Evolutionary conservation across 2,329 filamentous ascomycete species (phyloP), one percentile per base, ranked within the genome.

Genomic region (Pyrenophora graminea): DNA sequence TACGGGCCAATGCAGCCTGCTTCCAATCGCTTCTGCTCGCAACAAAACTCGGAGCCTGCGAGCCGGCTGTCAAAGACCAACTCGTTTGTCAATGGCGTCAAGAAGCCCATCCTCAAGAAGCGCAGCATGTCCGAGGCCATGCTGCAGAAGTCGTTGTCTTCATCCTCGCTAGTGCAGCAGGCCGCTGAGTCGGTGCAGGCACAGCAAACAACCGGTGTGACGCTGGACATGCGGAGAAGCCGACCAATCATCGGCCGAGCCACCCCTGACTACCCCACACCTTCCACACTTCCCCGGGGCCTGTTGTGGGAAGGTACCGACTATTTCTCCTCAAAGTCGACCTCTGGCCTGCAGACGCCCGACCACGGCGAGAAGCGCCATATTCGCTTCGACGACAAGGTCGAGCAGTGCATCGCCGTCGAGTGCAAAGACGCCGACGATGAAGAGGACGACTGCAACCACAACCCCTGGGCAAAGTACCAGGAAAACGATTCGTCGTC

Each of bases 101-200:
- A 92, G 76, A 96, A 96, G 75, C 90, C 92, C 1, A 97, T 97
- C 53, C 76, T 99, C 52, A 97, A 97, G 77, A 97, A 97, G 80
- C 85, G 92, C 59, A 96, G 90, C 73, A 93, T 96, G 81, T 97
- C 93, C 0, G 93, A 97, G 73, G 83, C 95, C 36, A 96, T 97
- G 85, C 82, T 97, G 7, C 91, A 96, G 70, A 84, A 87, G 56
- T 97, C 92, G 0, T 74, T 97, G 6, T 96, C 92, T 1, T 86
- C 90, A 1, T 93, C 92, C 2, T 96, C 92, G 4, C 80, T 97
- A 13, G 77, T 97, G 15, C 93, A 95, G 74, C 90, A 96, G 74
- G 92, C 91, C 6, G 89, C 91, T 1, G 90, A 90, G 17, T 89
- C 90, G 17, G 86, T 96, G 10, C 88, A 93, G 68, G 90, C 91